A percentile compares a stretch with the other conserved stretches of the same genome.
phyloP scores from a whole-genome alignment of 2,329 filamentous ascomycete genomes.

The Colletotrichum filicis region DNA sequence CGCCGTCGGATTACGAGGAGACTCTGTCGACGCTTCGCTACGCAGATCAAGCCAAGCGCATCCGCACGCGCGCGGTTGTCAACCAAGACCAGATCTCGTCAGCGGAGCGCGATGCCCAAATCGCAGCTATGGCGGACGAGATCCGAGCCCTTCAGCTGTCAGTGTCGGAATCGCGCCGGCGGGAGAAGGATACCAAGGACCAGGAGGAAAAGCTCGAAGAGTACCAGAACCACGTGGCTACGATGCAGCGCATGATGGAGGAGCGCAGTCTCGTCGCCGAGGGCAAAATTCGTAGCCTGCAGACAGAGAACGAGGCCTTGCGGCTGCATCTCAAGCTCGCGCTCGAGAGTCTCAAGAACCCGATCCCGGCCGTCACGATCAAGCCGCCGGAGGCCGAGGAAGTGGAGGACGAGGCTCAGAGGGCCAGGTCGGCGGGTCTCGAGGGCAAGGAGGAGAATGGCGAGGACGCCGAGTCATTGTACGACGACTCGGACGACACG shows the following conservation, averaged over 20 bases:
- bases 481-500: conserved; percentile 56
- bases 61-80: conserved; percentile 92
- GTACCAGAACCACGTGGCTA: conserved; percentile 89
- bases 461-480: conserved; percentile 63
- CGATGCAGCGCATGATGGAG: conserved; percentile 96
- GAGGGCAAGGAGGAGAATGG: conserved; percentile 67
- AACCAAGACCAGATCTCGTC: conserved; percentile 95
- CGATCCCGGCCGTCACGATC: conserved; percentile 74
- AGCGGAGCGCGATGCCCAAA: conserved; percentile 93
- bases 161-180: conserved; percentile 71
- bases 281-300: conserved; percentile 90
- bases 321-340: conserved; percentile 89
- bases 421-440: conserved; percentile 25
- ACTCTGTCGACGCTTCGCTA: conserved; percentile 96
- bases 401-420: conserved; percentile 9
- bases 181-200: conserved; percentile 80
- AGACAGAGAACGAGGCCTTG: conserved; percentile 90
- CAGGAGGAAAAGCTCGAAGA: conserved; percentile 90
- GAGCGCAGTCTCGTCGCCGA: conserved; percentile 91
- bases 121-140: conserved; percentile 93
- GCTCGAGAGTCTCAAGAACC: conserved; percentile 88
- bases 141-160: conserved; percentile 87
- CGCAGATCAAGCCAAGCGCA: conserved; percentile 96
- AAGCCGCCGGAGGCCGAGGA: conserved; percentile 34
- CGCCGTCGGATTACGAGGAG: conserved; percentile 95